Evolutionary conservation across 306 rosid species (phyloP), one percentile per base, ranked within the genome.

Genomic region (Castanea crenata): DNA sequence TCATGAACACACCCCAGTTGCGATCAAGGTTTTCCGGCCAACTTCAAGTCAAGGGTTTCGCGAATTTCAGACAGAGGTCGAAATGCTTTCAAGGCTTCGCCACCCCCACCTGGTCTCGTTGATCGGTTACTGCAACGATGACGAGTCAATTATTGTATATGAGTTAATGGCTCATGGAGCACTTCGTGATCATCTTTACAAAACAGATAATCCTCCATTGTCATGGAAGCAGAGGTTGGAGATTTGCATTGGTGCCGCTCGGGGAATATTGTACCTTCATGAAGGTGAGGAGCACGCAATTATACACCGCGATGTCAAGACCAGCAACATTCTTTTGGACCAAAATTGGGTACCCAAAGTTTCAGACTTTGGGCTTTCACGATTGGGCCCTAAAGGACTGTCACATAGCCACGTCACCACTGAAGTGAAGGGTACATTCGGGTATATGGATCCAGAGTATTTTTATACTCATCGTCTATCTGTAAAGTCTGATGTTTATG

Each of bases 1-100:
- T 5, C 64, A 12, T 0, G 83, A 55, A 16, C 31, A 79, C 4
- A 79, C 73, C 5, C 73, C 19, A 0, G 74, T 85, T 4, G 84
- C 88, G 0, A 58, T 85, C 74, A 85, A 85, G 44, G 44, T 38
- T 38, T 38, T 38, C 11, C 2, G 11, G 10, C 44, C 11, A 38
- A 7, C 10, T 38, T 87, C 90, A 1, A 58, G 78, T 0, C 88
- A 87, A 3, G 90, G 90, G 3, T 76, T 74, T 38, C 44, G 1
- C 11, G 44, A 38, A 7, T 38, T 38, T 38, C 44, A 38, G 44
- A 38, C 44, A 38, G 44, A 38, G 44, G 44, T 38, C 44, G 44
- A 38, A 38, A 38, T 38, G 44, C 44, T 38, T 38, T 38, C 44
- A 38, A 38, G 1, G 44, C 11, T 38, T 38, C 11, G 44, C 44